Evolutionary conservation across 805 yeast species (phyloP).

Genomic region (Wickerhamiella domercqiae): DNA sequence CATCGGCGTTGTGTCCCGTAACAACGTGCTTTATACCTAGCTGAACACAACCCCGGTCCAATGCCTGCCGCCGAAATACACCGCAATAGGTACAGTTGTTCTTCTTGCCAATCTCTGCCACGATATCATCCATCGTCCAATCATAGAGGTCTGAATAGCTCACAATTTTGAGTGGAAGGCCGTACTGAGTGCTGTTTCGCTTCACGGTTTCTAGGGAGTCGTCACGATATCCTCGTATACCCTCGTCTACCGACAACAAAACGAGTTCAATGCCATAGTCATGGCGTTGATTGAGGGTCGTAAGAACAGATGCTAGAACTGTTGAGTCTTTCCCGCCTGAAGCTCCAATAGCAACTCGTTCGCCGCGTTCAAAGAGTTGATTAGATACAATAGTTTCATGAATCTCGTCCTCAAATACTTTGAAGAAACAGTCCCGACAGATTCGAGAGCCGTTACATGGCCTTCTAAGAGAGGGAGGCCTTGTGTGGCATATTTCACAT

Average conservation of each 20-base stretch:
- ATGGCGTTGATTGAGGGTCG: conserved; percentile 74
- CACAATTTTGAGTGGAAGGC: conserved; percentile 63
- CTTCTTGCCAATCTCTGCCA: conserved; percentile 81
- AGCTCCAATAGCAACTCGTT: conserved; percentile 90
- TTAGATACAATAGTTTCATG: conserved; percentile 72
- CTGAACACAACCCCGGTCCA: conserved; percentile 88
- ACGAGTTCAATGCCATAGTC: conserved; percentile 77
- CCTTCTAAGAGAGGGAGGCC: conserved; percentile 76
- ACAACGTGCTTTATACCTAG: conserved; percentile 79
- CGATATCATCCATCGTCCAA: conserved; percentile 99
- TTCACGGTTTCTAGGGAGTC: conserved; percentile 95
- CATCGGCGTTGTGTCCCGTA: conserved; percentile 98
- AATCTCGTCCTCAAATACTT: conserved; percentile 87
- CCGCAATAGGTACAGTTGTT: conserved; percentile 98
- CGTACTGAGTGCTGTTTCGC: conserved; percentile 74
- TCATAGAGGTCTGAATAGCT: conserved; percentile 80
- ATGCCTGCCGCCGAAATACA: conserved; percentile 86
- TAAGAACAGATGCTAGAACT: conserved; percentile 76
- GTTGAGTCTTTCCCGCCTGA: conserved; percentile 98
- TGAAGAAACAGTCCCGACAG: conserved; percentile 80
- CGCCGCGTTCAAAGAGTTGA: conserved; percentile 62
- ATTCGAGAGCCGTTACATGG: conserved; percentile 85
- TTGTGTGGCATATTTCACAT: conserved; percentile 71
- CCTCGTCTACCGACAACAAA: conserved; percentile 83
- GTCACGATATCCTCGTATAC: conserved; percentile 92